phyloP scores from a whole-genome alignment of 176 grass and related monocot species.

The Panicum miliaceum region DNA sequence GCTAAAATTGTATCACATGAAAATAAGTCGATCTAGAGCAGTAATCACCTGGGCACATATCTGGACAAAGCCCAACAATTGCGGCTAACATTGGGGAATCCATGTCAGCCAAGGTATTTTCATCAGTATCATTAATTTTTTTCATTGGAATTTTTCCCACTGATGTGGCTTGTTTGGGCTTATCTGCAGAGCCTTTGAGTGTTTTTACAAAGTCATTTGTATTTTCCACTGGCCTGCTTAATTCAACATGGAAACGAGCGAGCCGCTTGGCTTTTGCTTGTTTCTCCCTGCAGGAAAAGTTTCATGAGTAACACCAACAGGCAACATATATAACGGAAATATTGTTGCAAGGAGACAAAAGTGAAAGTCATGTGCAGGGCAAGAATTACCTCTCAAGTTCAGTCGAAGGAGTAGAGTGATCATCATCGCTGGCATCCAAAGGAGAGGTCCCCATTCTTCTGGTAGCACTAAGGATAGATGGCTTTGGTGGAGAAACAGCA shows the following conservation, averaged over 20 bases:
- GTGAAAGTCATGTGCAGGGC: conserved; percentile 16
- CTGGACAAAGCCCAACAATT: conserved; percentile 77
- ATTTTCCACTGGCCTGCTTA: conserved; percentile 67
- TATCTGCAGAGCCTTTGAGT: conserved; percentile 49
- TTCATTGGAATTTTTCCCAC: conserved; percentile 19
- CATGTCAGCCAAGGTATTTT: conserved; percentile 47
- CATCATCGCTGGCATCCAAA: conserved; percentile 41
- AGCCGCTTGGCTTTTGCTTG: conserved; percentile 86
- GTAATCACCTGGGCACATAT: conserved; percentile 96
- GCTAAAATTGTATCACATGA: conserved; percentile 21
- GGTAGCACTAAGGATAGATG: conserved; percentile 35
- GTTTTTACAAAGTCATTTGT: conserved; percentile 48
- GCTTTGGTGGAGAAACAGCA: conserved; percentile 50
- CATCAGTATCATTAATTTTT: conserved; percentile 35
- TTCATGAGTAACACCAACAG: conserved; percentile 39
- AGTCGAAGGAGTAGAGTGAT: conserved; percentile 39
- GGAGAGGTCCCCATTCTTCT: conserved; percentile 44
- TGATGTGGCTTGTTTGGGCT: conserved; percentile 50
- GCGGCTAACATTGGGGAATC: conserved; percentile 53
- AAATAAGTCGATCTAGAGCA: conserved; percentile 27
- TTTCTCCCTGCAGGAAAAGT: conserved; percentile 65
- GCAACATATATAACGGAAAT: neutral
- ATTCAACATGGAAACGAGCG: conserved; percentile 79
- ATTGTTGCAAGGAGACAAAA: conserved; percentile 9
- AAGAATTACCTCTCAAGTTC: conserved; percentile 59